These are phyloP conservation scores for Kalanchoe fedtschenkoi DNA, from an alignment of 164 flowering plant species.

Conservation along the genomic window DNA sequence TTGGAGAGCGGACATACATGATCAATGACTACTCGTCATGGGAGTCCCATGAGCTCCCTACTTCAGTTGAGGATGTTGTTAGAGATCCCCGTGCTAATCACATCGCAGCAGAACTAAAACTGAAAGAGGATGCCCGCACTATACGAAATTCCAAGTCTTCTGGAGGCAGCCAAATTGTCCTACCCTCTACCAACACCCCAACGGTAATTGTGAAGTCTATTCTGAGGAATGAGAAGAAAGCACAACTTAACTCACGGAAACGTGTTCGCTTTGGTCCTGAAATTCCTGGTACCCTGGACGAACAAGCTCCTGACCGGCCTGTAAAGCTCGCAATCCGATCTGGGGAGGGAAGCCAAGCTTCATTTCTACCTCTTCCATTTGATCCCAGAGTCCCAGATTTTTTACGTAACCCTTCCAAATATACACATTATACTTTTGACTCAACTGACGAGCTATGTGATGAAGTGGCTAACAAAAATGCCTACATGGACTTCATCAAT, in stretches of 20 bases:
- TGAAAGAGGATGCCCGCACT: constrained; percentile 56
- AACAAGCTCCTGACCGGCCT: constrained; percentile 14
- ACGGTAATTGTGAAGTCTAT: constrained; percentile 45
- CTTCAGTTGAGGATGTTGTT: constrained; percentile 21
- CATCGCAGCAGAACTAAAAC: constrained; percentile 57
- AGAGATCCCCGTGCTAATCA: constrained; percentile 80
- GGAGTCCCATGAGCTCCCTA: constrained; percentile 33
- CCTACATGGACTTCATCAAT: constrained; percentile 49
- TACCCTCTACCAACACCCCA: constrained; percentile 7
- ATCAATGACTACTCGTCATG: constrained; percentile 34
- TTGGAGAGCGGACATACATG: constrained; percentile 48
- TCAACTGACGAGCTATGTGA: constrained; percentile 32
- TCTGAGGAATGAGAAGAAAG: constrained; percentile 44
- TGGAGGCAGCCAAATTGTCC: constrained; percentile 11
- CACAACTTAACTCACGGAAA: constrained; percentile 36
- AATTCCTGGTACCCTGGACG: constrained; percentile 15
- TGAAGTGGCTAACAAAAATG: constrained; percentile 51
- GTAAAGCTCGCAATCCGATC: constrained; percentile 14
- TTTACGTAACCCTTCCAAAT: constrained; percentile 59
- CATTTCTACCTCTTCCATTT: constrained; percentile 11
- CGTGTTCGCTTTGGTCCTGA: constrained; percentile 67
- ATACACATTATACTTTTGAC: constrained; percentile 62
- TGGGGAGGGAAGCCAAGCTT: constrained; percentile 9
- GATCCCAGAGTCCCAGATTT: constrained; percentile 65
- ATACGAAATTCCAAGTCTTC: constrained; percentile 21